Base-by-base conservation (phyloP, 352 stramenopile species). In the Globisporangium paroecandrum region DNA sequence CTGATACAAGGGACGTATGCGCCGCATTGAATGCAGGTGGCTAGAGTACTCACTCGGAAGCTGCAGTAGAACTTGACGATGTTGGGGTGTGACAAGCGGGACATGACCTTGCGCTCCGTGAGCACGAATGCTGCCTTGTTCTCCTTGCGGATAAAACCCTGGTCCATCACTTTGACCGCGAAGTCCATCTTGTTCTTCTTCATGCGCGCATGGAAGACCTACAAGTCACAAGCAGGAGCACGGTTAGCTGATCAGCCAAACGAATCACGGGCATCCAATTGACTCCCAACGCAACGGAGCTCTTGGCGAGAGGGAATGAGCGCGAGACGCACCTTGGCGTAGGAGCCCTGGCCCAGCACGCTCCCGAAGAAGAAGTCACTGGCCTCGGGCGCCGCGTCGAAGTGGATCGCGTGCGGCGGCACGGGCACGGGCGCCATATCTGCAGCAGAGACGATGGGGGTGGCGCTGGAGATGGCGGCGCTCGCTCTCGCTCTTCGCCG, bases 151-250 rank as follows among this genome's bases (percentile, higher is more conserved):
- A 97, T 96, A 67, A 94, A 94, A 64, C 72, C 76, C 74, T 97
- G 89, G 68, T 97, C 89, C 89, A 97, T 97, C 59, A 97, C 89
- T 68, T 97, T 97, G 57, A 97, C 78, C 2, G 90, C 90, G 43
- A 97, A 91, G 66, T 97, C 87, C 69, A 85, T 71, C 57, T 72
- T 76, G 62, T 75, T 90, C 54, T 85, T 85, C 75, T 97, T 97
- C 62, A 90, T 74, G 43, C 89, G 83, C 57, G 89, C 89, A 79
- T 97, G 89, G 58, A 95, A 94, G 10, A 95, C 88, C 88, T 96
- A 62, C 38, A 38, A 46, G 15, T 32, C 57, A 38, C 58, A 22
- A 46, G 1, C 7, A 64, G n/a, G 15, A 43, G 41, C 54, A 25
- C 15, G 24, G 63, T 46, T n/a, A 61, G 12, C 32, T 22, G 13